A percentile compares a stretch with the other conserved stretches of the same genome.
phyloP scores from a whole-genome alignment of 1,284 basidiomycete species.

The Malassezia sympodialis region DNA sequence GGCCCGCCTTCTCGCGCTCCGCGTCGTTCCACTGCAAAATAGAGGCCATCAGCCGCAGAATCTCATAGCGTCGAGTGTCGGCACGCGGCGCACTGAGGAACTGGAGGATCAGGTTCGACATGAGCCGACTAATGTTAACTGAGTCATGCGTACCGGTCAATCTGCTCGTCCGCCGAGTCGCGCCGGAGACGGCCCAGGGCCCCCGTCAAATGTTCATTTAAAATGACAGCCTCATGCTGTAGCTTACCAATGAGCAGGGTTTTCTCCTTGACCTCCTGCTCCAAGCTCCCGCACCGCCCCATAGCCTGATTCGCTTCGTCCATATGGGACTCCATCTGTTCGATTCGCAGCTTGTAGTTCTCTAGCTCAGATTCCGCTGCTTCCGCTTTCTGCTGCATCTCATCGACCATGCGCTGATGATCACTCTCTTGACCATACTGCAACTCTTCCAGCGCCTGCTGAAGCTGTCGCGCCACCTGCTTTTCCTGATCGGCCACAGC shows the following conservation, averaged over 20 bases:
- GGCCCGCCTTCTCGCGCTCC: constrained; percentile 79
- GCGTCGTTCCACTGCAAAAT: constrained; percentile 81
- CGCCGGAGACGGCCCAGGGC: constrained; percentile 82
- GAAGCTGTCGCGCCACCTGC: constrained; percentile 70
- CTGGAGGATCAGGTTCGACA: constrained; percentile 85
- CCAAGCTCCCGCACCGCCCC: constrained; percentile 60
- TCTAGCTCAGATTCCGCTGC: constrained; percentile 64
- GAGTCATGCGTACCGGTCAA: constrained; percentile 55
- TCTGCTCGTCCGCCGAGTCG: constrained; percentile 73
- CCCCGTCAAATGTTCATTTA: constrained; percentile 95
- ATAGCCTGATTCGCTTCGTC: constrained; percentile 63
- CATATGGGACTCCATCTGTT: constrained; percentile 50
- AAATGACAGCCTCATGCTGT: constrained; percentile 50
- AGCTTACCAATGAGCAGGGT: constrained; percentile 49
- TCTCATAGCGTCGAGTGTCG: constrained; percentile 92
- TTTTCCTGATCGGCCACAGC: constrained; percentile 60
- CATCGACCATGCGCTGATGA: constrained; percentile 63
- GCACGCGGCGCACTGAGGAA: constrained; percentile 82
- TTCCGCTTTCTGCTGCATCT: constrained; percentile 65
- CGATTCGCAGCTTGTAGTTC: constrained; percentile 65
- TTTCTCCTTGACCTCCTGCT: constrained; percentile 89
- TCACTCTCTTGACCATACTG: constrained; percentile 57
- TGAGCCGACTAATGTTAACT: constrained; percentile 55
- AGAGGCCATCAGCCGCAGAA: constrained; percentile 75
- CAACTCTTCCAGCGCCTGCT: constrained; percentile 88